A percentile compares a stretch with the other conserved stretches of the same genome.
phyloP scores from a whole-genome alignment of 2,329 filamentous ascomycete genomes.

The Diaporthe aspalathi region DNA sequence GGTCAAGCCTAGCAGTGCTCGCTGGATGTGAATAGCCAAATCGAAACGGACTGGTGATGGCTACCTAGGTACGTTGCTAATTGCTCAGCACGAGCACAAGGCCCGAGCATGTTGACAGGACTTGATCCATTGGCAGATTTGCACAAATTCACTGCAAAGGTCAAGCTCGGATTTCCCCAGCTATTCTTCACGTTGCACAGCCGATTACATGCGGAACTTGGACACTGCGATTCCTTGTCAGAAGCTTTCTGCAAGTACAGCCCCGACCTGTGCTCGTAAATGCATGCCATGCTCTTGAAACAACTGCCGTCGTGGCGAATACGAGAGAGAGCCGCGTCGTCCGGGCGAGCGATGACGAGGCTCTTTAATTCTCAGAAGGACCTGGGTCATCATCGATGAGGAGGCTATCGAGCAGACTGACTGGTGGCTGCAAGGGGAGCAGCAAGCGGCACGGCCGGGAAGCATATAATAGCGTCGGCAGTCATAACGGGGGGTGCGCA shows the following conservation, averaged over 20 bases:
- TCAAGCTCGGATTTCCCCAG: conserved; percentile 61
- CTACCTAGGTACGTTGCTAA: too few relatives aligned
- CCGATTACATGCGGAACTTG: conserved; percentile 62
- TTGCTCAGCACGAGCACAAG: too few relatives aligned
- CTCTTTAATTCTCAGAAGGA: conserved; percentile 66
- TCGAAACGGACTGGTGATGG: too few relatives aligned
- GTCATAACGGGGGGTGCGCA: background rate
- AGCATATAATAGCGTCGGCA: background rate
- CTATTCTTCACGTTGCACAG: conserved; percentile 58
- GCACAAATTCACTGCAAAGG: conserved; percentile 61
- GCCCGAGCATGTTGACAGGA: too few relatives aligned
- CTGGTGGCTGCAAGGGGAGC: conserved; percentile 62
- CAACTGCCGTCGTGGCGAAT: conserved; percentile 52
- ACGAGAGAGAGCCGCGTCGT: conserved; percentile 61
- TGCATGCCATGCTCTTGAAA: too few relatives aligned
- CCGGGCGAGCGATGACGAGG: conserved; percentile 64
- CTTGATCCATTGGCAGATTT: too few relatives aligned
- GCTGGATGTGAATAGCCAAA: too few relatives aligned
- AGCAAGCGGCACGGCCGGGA: conserved; percentile 52
- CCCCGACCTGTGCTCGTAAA: conserved; percentile 58
- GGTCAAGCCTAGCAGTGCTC: too few relatives aligned
- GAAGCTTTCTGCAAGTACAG: conserved; percentile 59
- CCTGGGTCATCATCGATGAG: conserved; percentile 71
- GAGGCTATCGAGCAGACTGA: conserved; percentile 63
- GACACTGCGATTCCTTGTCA: conserved; percentile 58